Evolutionary conservation across 2,329 filamentous ascomycete genomes (phyloP), one percentile per base, ranked within the genome.

Genomic region (Penicillium sp.): DNA sequence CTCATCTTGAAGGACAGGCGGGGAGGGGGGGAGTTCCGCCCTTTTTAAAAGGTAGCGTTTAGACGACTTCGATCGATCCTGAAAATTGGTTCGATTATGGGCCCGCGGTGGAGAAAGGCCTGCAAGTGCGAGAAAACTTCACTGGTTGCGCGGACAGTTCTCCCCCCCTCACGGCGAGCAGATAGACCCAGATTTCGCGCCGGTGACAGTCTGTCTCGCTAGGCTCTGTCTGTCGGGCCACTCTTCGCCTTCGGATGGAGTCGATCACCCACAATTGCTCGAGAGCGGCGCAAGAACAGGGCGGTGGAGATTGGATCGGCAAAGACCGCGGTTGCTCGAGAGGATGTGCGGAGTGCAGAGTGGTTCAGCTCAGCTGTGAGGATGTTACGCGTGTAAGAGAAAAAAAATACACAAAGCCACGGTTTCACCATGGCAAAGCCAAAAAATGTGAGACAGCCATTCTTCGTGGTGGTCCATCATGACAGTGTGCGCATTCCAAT

Each of bases 1-100:
- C 65, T 67, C 71, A 74, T 74, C 41, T 53, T 44, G 36, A 49
- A 46, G 47, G 26, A 24, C 49, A 15, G 43, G 42, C 28, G 39
- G 43, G 49, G 42, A 42, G 46, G 31, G 42, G 43, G 46, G 31
- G 36, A 38, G 13, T 23, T 38, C 43, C 28, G 23, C 13, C 36
- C 49, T 39, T 51, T 58, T 61, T 45, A 56, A 39, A 16, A 12
- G 31, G 16, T 21, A 44, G 24, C 49, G 24, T 26, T 39, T 21
- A 12, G 36, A 23, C 18, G 21, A 16, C 36, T 48, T 53, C 48
- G 56, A 53, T 58, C 48, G 33, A 51, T 42, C 39, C 42, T 45
- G 4, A 4, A 33, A 58, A 48, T 45, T 56, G 55, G 57, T 54
- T 45, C 53, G 51, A 55, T 54, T 39, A 23, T 49, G 56, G 54